Percentiles rank a stretch among this genome's conserved stretches.
Conservation (phyloP, 2,329 filamentous ascomycete species). For the Trichophyton benhamiae region DNA sequence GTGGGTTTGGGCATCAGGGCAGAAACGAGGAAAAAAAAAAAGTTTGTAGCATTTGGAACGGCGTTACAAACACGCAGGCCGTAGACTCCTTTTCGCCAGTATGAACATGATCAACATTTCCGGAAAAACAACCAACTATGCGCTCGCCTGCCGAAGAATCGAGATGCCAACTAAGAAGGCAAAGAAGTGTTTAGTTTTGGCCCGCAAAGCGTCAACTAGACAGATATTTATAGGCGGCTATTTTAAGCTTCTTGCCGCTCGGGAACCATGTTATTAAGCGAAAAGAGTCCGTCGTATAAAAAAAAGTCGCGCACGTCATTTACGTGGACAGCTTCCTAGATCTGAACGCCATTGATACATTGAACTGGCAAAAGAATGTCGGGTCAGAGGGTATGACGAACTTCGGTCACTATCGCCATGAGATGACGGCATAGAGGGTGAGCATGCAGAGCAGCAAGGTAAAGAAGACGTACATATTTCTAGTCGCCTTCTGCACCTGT, state of each 20-base stretch:
- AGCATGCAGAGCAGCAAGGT: not conserved
- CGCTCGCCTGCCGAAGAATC: not conserved
- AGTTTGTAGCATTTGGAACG: not conserved
- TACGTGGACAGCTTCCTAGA: too few species aligned
- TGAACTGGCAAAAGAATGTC: not conserved
- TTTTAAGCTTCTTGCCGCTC: not conserved
- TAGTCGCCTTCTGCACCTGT: not conserved
- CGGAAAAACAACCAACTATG: not conserved
- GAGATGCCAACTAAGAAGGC: not conserved
- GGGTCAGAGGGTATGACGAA: not conserved
- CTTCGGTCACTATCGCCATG: not conserved
- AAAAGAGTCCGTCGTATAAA: not conserved
- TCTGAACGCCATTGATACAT: not conserved
- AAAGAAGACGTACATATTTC: not conserved
- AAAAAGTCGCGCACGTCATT: not conserved
- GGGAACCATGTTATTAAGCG: not conserved
- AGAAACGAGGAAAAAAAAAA: not conserved
- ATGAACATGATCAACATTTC: not conserved
- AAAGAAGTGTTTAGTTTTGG: not conserved
- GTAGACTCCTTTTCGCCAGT: not conserved
- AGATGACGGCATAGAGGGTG: not conserved
- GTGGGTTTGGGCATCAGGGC: not conserved
- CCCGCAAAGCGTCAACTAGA: not conserved
- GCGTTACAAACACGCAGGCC: not conserved
- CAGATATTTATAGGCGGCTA: not conserved